phyloP scores from a whole-genome alignment of 2,329 filamentous ascomycete species.

The Fusarium pseudocircinatum region DNA sequence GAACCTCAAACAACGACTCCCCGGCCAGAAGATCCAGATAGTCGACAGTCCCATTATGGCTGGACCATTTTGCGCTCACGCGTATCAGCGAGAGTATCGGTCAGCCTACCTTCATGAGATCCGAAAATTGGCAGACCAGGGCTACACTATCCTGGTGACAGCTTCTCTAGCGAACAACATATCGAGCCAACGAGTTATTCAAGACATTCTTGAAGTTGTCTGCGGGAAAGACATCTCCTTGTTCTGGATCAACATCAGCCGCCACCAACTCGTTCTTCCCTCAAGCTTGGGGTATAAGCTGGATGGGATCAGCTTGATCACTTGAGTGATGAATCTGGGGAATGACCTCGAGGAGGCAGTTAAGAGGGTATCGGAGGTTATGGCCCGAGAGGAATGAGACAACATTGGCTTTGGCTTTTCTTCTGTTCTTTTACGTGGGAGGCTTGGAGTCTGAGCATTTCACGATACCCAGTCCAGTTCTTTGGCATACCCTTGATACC shows the following conservation, averaged over 20 bases:
- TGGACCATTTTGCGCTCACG: not conserved
- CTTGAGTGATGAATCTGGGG: not conserved
- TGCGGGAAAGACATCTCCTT: conserved; percentile 1
- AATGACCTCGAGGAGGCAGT: not conserved
- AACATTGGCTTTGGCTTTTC: not conserved
- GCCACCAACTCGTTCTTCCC: not conserved
- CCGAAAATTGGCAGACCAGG: conserved; percentile 1
- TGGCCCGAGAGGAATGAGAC: not conserved
- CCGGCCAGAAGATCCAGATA: not conserved
- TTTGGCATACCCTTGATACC: not conserved
- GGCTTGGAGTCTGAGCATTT: not conserved
- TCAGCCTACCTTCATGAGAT: conserved; percentile 19
- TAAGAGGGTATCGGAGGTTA: not conserved
- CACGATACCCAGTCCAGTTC: not conserved
- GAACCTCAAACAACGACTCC: not conserved
- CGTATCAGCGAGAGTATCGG: not conserved
- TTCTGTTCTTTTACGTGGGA: not conserved
- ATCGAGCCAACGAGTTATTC: not conserved
- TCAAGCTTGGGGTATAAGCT: not conserved
- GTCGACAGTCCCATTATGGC: conserved; percentile 21
- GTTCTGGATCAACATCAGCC: conserved; percentile 14
- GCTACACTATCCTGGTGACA: conserved; percentile 11
- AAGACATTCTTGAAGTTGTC: not conserved
- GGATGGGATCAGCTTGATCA: not conserved
- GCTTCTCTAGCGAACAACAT: conserved; percentile 3